phyloP scores from a whole-genome alignment of 495 filamentous ascomycete species.

The Letharia columbiana region DNA sequence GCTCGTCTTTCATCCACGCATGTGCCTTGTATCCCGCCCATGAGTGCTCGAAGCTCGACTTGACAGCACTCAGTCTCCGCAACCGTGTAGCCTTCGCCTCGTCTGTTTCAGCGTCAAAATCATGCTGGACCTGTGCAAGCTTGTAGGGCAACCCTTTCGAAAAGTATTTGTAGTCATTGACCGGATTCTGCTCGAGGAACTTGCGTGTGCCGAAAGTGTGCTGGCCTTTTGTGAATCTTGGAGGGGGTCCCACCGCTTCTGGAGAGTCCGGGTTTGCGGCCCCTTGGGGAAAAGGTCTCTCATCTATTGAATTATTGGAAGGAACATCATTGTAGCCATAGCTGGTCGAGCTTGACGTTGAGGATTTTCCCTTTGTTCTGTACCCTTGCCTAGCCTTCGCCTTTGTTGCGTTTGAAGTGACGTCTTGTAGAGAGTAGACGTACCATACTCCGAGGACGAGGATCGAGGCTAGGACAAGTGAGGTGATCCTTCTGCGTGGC shows the following conservation, averaged over 20 bases:
- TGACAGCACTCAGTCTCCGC: conserved; percentile 50
- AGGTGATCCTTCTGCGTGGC: conserved; percentile 12
- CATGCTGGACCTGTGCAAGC: conserved; percentile 45
- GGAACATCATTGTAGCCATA: background rate
- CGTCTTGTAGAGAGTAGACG: conserved; percentile 5
- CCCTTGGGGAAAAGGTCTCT: background rate
- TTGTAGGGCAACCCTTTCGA: conserved; percentile 35
- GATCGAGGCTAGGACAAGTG: conserved; percentile 7
- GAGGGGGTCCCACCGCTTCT: background rate
- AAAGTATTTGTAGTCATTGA: conserved; percentile 40
- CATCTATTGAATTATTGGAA: background rate
- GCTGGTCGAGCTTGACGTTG: background rate
- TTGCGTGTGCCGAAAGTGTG: conserved; percentile 13
- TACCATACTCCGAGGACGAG: conserved; percentile 13
- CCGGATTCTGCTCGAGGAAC: conserved; percentile 40
- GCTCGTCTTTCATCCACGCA: conserved; percentile 75
- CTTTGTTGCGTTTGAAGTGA: background rate
- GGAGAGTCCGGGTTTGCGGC: background rate
- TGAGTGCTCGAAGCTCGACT: conserved; percentile 55
- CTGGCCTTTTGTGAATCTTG: conserved; percentile 14
- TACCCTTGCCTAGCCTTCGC: background rate
- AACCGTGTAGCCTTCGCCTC: conserved; percentile 31
- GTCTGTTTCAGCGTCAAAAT: conserved; percentile 41
- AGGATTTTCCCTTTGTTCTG: background rate
- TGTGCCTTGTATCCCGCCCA: conserved; percentile 69